Evolutionary conservation across 2,329 filamentous ascomycete genomes (phyloP), one percentile per base, ranked within the genome.

Genomic region (Claviceps pusilla): DNA sequence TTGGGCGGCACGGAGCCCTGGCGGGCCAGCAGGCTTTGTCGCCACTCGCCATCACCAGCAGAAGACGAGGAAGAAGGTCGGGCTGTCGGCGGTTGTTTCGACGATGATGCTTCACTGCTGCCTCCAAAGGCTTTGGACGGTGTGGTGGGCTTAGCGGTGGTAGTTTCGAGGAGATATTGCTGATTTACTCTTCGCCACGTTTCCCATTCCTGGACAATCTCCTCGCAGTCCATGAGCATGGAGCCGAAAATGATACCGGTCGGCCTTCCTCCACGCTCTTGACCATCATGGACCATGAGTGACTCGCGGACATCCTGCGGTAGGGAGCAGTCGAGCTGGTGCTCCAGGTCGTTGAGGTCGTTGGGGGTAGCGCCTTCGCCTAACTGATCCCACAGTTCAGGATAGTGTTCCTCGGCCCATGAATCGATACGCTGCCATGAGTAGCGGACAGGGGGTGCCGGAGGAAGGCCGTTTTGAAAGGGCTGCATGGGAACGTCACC

Each of bases 161-260:
- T 72, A 50, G 69, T 81, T 67, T 81, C 76, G 46, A 80, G 76
- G 56, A 97, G 77, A 67, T 87, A 95, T 65, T 96, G 88, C 56
- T 91, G 83, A 65, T 95, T 95, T 58, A 98, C 93, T 58, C 81
- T 83, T 62, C 89, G 84, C 93, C 93, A 98, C 66, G 95, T 94
- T 63, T 87, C 86, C 88, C 91, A 97, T 68, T 98, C 93, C 68
- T 96, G 89, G 28, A 95, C 85, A 61, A 98, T 95, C 66, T 98
- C 93, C 69, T 98, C 93, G 65, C 93, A 97, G 69, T 98, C 93
- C 55, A 98, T 80, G 59, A 98, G 73, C 93, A 98, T 98, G 66
- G 82, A 86, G 57, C 90, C 81, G 63, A 98, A 97, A 57, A 98
- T 81, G 60, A 97, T 86, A 58, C 93, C 93, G 0, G 91, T 96